Percentiles rank a stretch among this genome's conserved stretches.
phyloP scores from a whole-genome alignment of 108 stramenopile genomes.

The Nitzschia putrida region DNA sequence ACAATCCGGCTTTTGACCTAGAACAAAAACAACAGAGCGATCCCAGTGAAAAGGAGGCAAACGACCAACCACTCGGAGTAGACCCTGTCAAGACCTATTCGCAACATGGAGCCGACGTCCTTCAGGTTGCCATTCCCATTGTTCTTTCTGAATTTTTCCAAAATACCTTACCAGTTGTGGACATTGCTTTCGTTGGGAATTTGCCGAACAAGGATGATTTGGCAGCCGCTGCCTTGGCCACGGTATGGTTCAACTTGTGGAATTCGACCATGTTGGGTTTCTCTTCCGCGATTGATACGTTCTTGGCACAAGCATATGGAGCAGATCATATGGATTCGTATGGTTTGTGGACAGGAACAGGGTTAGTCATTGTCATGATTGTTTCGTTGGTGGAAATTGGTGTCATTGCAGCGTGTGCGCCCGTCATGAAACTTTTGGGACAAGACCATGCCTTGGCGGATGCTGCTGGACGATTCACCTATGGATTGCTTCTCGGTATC shows the following conservation, averaged over 20 bases:
- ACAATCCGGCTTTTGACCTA: too few relatives aligned
- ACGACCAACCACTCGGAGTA: conserved; percentile 4
- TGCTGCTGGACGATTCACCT: conserved; percentile 39
- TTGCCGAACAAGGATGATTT: conserved; percentile 44
- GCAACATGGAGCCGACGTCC: conserved; percentile 30
- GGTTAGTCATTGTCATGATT: conserved; percentile 22
- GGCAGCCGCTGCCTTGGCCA: conserved; percentile 46
- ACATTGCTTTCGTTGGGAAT: conserved; percentile 43
- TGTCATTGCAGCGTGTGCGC: conserved; percentile 37
- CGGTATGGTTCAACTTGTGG: conserved; percentile 54
- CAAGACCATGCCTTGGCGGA: conserved; percentile 39
- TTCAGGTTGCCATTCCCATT: conserved; percentile 34
- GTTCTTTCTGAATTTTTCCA: conserved; percentile 46
- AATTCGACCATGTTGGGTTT: conserved; percentile 46
- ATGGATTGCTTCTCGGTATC: conserved; percentile 43
- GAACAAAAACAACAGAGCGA: not conserved
- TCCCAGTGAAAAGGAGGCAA: not conserved
- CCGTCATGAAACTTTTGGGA: conserved; percentile 44
- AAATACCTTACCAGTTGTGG: conserved; percentile 42
- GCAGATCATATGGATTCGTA: conserved; percentile 40
- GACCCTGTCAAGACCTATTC: too few relatives aligned
- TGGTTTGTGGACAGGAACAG: conserved; percentile 41
- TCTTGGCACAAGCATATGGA: conserved; percentile 41
- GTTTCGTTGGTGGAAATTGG: conserved; percentile 29
- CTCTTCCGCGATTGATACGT: conserved; percentile 50